A percentile compares a stretch with the other conserved stretches of the same genome.
phyloP scores from a whole-genome alignment of 495 filamentous ascomycete species.

The Bacidia rubella region DNA sequence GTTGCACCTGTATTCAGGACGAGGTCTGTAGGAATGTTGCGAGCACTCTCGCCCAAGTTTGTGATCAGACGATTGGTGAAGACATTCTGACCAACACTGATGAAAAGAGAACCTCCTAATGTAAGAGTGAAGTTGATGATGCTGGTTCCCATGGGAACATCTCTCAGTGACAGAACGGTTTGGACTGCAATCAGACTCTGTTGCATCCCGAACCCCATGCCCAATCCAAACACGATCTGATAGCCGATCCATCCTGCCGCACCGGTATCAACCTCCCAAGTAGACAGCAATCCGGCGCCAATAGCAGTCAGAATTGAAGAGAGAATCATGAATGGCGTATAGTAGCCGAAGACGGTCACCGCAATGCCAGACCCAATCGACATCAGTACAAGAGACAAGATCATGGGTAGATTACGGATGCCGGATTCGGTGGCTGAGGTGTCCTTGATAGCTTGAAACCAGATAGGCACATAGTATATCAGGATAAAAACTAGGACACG shows the following conservation, averaged over 20 bases:
- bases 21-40: constrained; percentile 32
- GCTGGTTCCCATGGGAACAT: constrained; percentile 55
- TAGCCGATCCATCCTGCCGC: constrained; percentile 63
- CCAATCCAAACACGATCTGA: constrained; percentile 55
- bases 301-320: constrained; percentile 45
- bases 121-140: constrained; percentile 58
- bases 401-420: constrained; percentile 62
- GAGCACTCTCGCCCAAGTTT: constrained; percentile 38
- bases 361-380: constrained; percentile 47
- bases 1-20: constrained; percentile 56
- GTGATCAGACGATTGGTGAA: constrained; percentile 57
- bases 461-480: constrained; percentile 57
- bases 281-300: constrained; percentile 58
- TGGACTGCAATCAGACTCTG: constrained; percentile 55
- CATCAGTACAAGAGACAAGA: constrained; percentile 47
- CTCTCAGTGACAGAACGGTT: constrained; percentile 44
- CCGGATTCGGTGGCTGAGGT: constrained; percentile 56
- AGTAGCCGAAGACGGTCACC: constrained; percentile 56
- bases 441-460: constrained; percentile 77
- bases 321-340: constrained; percentile 58
- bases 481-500: constrained; percentile 5
- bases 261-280: constrained; percentile 40
- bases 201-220: constrained; percentile 57
- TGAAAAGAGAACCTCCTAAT: constrained; percentile 59
- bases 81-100: constrained; percentile 63